Evolutionary conservation across 2,329 filamentous ascomycete species (phyloP), one percentile per base, ranked within the genome.

Genomic region (Aureobasidium namibiae): DNA sequence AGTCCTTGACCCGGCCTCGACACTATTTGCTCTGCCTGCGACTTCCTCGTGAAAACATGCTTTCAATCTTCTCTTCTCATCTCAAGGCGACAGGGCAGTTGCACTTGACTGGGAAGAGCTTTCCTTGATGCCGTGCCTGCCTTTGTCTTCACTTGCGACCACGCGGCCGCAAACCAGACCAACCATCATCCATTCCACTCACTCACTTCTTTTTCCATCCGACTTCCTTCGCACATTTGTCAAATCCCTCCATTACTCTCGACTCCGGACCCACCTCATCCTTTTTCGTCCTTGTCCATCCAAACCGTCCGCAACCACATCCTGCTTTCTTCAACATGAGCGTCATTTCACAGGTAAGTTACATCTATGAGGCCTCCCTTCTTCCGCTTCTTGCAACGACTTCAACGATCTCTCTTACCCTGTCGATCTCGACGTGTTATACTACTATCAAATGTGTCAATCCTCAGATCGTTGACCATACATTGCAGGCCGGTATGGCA

Each of bases 31-130:
- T 56, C 33, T 57, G 29, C 21, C 21, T 24, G 26, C 39, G 31
- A 45, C 36, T 57, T 41, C 42, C 33, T 29, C 24, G 38, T 38
- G 39, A 36, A 39, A 48, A 48, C 29, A 57, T 57, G 54, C 42
- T 23, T 57, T 33, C 21, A 3, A 38, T 16, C 23, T 57, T 48
- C 16, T 16, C 48, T 31, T 14, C 33, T 48, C 42, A 38, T 45
- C 18, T 31, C 31, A 57, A 23, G 18, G 54, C 42, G 33, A 46
- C 21, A 57, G n/a, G 23, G 21, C 29, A 57, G 33, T 57, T 48
- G 42, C 33, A 38, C 41, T 38, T 39, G 31, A 14, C 54, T 21
- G 24, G 14, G 41, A 39, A 21, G 54, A 16, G 23, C 54, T 48
- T 48, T 57, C 41, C 41, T 31, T 31, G 33, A 48, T 13, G 1